phyloP scores from a whole-genome alignment of 306 rosid species.

The Pyrus pyrifolia region DNA sequence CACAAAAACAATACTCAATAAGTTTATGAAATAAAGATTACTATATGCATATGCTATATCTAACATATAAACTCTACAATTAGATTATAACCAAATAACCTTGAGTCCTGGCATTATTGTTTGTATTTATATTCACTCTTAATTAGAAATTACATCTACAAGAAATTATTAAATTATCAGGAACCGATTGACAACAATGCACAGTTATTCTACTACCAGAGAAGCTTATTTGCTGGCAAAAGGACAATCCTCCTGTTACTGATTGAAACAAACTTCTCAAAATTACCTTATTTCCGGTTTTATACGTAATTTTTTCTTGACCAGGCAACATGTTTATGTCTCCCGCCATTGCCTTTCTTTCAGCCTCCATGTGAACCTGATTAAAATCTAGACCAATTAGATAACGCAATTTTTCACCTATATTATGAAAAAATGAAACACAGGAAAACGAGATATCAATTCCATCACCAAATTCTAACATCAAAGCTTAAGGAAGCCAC shows the following conservation, averaged over 20 bases:
- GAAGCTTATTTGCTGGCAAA: not conserved
- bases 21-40: not conserved
- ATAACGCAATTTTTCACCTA: constrained; percentile 21
- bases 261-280: not conserved
- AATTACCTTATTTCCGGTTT: constrained; percentile 83
- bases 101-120: not conserved
- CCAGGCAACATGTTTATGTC: constrained; percentile 40
- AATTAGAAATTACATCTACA: not conserved
- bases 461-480: constrained; percentile 17
- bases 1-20: not conserved
- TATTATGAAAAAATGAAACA: constrained; percentile 6
- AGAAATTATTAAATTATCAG: not conserved
- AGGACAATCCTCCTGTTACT: not conserved
- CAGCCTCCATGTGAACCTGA: constrained; percentile 97
- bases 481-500: constrained; percentile 15
- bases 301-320: constrained; percentile 69
- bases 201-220: not conserved
- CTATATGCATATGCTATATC: not conserved
- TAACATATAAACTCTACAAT: not conserved
- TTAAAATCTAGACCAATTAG: constrained; percentile 11
- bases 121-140: not conserved
- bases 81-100: not conserved
- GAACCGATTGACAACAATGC: not conserved
- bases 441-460: not conserved
- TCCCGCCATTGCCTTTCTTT: constrained; percentile 65